A percentile compares a stretch with the other conserved stretches of the same genome.
phyloP scores from a whole-genome alignment of 352 stramenopile genomes.

The Pseudoperonospora humuli region DNA sequence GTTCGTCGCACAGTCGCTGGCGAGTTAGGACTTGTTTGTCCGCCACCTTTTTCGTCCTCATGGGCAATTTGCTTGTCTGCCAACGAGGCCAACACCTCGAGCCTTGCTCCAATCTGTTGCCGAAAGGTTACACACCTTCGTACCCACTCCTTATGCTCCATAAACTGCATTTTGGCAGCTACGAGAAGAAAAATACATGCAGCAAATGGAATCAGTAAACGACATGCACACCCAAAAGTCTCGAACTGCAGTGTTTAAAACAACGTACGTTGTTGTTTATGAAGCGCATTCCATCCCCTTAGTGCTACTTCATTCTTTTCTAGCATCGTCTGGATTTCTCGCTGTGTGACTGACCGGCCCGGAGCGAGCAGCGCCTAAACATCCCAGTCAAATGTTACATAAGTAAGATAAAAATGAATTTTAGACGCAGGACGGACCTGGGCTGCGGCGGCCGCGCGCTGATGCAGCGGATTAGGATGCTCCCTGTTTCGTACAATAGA shows the following conservation, averaged over 20 bases:
- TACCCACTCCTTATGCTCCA: slow-evolving; percentile 72
- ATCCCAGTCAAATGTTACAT: not conserved
- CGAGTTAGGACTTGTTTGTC: slow-evolving; percentile 3
- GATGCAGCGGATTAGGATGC: slow-evolving; percentile 34
- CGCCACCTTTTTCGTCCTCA: slow-evolving; percentile 35
- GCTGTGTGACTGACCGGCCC: slow-evolving; percentile 45
- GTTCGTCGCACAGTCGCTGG: slow-evolving; percentile 6
- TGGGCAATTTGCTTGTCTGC: slow-evolving; percentile 73
- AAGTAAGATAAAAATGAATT: not conserved
- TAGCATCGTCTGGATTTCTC: slow-evolving; percentile 76
- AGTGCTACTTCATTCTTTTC: slow-evolving; percentile 82
- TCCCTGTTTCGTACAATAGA: slow-evolving; percentile 10
- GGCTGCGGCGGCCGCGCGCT: slow-evolving; percentile 48
- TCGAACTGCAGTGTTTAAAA: not conserved
- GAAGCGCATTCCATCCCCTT: slow-evolving; percentile 59
- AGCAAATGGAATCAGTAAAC: no score
- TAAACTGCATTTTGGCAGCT: slow-evolving; percentile 42
- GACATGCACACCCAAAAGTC: not conserved
- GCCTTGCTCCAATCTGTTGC: slow-evolving; percentile 61
- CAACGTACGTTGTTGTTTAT: slow-evolving; percentile 64
- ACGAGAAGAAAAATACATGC: no score
- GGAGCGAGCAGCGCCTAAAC: slow-evolving; percentile 22
- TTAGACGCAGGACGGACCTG: slow-evolving; percentile 25
- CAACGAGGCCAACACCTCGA: slow-evolving; percentile 70
- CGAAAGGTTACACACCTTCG: slow-evolving; percentile 50